Conservation (phyloP, 73 alveolate species). For the Tetrahymena malaccensis region DNA sequence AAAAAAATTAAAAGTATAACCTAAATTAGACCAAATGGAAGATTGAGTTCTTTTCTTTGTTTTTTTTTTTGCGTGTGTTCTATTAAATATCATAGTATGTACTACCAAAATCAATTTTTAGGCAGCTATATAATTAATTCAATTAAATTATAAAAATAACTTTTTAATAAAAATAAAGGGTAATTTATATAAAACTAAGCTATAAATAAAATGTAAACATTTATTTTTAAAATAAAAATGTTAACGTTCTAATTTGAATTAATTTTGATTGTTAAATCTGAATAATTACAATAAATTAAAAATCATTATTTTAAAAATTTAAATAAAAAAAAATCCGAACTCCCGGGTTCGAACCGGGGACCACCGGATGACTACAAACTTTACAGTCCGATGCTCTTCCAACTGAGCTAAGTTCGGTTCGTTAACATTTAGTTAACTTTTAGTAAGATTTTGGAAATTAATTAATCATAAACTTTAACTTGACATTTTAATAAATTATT, state of each 20-base stretch:
- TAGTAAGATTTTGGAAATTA: not conserved
- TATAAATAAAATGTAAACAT: no score
- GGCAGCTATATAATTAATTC: no score
- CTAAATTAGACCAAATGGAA: not conserved
- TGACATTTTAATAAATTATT: no score
- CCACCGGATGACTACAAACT: conserved; percentile 2
- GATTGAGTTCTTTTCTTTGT: not conserved
- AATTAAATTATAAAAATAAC: no score
- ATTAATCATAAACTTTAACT: no score
- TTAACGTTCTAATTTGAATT: no score
- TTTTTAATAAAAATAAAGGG: no score
- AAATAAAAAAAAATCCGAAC: not conserved
- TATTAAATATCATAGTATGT: not conserved
- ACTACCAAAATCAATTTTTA: not conserved
- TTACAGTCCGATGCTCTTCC: conserved; percentile 2
- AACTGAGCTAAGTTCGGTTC: conserved; percentile 1
- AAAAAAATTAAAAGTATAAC: not conserved
- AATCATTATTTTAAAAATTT: not conserved
- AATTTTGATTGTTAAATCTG: no score
- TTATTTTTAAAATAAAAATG: no score
- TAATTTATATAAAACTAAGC: no score
- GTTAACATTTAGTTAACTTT: not conserved
- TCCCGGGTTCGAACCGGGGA: conserved; percentile 6
- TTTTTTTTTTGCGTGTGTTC: not conserved
- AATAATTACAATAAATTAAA: no score